A percentile compares a stretch with the other conserved stretches of the same genome.
Evolutionary conservation across 192 early-diverging fungal species (phyloP).

Genomic region (Pecoramyces ruminantium): DNA sequence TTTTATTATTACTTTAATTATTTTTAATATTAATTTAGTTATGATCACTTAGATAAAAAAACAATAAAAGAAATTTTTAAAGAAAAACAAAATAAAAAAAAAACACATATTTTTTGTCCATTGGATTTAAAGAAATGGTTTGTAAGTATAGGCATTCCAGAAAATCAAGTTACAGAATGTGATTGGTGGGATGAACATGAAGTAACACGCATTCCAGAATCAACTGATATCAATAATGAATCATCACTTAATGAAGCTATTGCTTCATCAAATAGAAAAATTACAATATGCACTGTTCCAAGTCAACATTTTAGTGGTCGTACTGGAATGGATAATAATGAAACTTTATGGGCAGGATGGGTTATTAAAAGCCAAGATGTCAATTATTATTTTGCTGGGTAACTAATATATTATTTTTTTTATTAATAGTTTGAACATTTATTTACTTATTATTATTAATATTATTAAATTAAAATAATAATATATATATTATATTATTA

Average conservation of each 20-base stretch:
- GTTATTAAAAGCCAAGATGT: not conserved
- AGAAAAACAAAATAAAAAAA: constrained; percentile 6
- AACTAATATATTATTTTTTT: not conserved
- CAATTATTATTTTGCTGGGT: not conserved
- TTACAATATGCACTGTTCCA: not conserved
- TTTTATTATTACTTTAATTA: not conserved
- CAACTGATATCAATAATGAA: constrained; percentile 8
- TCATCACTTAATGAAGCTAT: not conserved
- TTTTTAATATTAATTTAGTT: constrained; percentile 7
- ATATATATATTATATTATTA: too few species aligned
- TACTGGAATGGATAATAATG: constrained; percentile 39
- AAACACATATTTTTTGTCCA: constrained; percentile 52
- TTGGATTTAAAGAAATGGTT: constrained; percentile 60
- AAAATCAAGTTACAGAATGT: constrained; percentile 28
- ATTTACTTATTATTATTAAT: too few species aligned
- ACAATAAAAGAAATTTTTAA: constrained; percentile 34
- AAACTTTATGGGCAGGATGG: constrained; percentile 72
- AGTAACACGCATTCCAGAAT: constrained; percentile 1
- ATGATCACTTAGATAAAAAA: constrained; percentile 63
- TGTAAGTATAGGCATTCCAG: constrained; percentile 19
- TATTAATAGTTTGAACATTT: too few species aligned
- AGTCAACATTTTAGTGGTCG: constrained; percentile 45
- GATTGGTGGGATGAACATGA: constrained; percentile 64
- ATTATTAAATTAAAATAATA: too few species aligned
- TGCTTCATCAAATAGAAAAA: not conserved